A percentile compares a stretch with the other conserved stretches of the same genome.
Evolutionary conservation across 1,139 yeast genomes (phyloP).

Genomic region (Candida albicans): DNA sequence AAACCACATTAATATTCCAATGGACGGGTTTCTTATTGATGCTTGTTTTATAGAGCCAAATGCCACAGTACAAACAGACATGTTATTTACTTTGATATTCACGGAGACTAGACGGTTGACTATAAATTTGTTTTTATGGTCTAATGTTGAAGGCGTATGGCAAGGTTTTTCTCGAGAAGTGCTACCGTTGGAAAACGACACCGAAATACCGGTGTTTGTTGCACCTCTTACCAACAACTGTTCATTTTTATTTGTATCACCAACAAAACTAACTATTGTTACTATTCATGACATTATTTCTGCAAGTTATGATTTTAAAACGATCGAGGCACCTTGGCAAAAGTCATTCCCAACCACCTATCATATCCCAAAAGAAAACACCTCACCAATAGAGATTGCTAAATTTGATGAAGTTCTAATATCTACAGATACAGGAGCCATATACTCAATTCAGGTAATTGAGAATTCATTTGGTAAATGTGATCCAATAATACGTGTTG

Average conservation of each 20-base stretch:
- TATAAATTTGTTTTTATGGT: constrained; percentile 45
- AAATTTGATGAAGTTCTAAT: constrained; percentile 38
- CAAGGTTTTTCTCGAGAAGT: constrained; percentile 21
- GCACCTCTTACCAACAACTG: constrained; percentile 34
- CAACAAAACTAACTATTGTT: constrained; percentile 28
- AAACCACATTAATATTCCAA: constrained; percentile 39
- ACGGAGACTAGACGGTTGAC: constrained; percentile 38
- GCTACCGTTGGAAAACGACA: constrained; percentile 39
- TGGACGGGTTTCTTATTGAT: constrained; percentile 44
- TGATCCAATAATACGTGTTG: constrained; percentile 26
- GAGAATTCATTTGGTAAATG: constrained; percentile 12
- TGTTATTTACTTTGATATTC: constrained; percentile 37
- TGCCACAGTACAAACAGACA: constrained; percentile 23
- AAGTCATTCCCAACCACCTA: constrained; percentile 41
- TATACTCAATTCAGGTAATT: constrained; percentile 31
- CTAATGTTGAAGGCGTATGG: constrained; percentile 30
- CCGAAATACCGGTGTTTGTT: constrained; percentile 41
- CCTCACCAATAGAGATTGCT: constrained; percentile 13
- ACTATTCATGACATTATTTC: constrained; percentile 48
- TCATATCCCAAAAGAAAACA: constrained; percentile 26
- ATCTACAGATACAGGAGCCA: constrained; percentile 42
- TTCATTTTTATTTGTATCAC: constrained; percentile 37
- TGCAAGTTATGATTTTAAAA: constrained; percentile 40
- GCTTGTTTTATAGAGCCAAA: constrained; percentile 45
- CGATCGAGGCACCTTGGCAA: constrained; percentile 14